Conservation (phyloP, 1,284 basidiomycete genomes). For the Rhodotorula sp. region DNA sequence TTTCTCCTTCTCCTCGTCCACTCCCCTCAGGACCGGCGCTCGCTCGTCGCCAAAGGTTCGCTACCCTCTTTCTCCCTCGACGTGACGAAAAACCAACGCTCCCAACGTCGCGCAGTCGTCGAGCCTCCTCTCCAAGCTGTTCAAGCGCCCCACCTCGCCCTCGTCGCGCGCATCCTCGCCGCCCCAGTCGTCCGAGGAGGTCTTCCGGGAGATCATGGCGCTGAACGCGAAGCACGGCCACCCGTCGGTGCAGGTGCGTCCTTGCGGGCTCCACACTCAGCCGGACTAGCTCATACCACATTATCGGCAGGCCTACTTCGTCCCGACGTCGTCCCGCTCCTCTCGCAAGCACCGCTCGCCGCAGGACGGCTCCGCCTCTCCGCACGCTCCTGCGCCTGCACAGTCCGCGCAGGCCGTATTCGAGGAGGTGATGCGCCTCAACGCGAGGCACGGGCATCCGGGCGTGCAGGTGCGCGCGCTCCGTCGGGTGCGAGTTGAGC, state of each 20-base stretch:
- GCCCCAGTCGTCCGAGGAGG: background rate
- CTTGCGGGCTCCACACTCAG: background rate
- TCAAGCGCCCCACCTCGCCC: background rate
- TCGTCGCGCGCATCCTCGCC: background rate
- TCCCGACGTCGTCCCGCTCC: background rate
- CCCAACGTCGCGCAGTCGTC: background rate
- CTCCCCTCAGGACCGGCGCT: background rate
- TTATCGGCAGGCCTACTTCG: slow-evolving; percentile 4
- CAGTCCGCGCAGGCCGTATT: slow-evolving; percentile 9
- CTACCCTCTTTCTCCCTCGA: background rate
- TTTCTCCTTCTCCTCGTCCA: background rate
- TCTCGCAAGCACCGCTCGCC: background rate
- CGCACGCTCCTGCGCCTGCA: too few species aligned
- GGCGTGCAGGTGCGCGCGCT: slow-evolving; percentile 3
- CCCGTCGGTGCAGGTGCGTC: slow-evolving; percentile 18
- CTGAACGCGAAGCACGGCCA: slow-evolving; percentile 28
- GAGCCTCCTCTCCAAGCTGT: background rate
- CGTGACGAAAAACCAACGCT: too few species aligned
- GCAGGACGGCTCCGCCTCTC: background rate
- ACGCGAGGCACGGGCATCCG: slow-evolving; percentile 12
- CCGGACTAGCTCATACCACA: background rate
- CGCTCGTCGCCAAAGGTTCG: background rate
- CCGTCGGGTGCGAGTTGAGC: background rate
- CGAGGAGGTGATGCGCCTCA: slow-evolving; percentile 25
- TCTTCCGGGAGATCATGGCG: slow-evolving; percentile 20